phyloP scores from a whole-genome alignment of 2,329 filamentous ascomycete species.

The Penicillium brasilianum region DNA sequence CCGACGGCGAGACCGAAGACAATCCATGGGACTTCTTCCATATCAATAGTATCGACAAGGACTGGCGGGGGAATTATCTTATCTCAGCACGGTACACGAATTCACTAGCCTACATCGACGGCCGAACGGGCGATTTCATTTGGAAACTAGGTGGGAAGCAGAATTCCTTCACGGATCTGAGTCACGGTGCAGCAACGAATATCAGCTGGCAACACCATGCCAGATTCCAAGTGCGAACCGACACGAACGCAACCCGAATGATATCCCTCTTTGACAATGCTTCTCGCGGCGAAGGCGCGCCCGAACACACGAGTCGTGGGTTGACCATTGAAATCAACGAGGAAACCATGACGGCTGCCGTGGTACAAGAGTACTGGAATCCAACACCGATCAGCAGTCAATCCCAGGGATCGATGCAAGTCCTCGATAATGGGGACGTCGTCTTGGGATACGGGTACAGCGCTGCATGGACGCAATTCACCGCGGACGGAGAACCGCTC shows the following conservation, averaged over 20 bases:
- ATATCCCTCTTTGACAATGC: slow-evolving; percentile 52
- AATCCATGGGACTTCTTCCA: slow-evolving; percentile 61
- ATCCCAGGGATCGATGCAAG: slow-evolving; percentile 52
- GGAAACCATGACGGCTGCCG: slow-evolving; percentile 50
- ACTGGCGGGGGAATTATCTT: slow-evolving; percentile 51
- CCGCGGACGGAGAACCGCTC: slow-evolving; percentile 49
- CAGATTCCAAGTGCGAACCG: slow-evolving; percentile 43
- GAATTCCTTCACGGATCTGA: slow-evolving; percentile 51
- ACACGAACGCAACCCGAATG: slow-evolving; percentile 20
- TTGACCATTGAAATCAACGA: slow-evolving; percentile 51
- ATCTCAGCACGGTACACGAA: slow-evolving; percentile 48
- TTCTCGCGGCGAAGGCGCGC: slow-evolving; percentile 29
- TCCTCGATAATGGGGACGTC: slow-evolving; percentile 51
- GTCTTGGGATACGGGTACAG: slow-evolving; percentile 58
- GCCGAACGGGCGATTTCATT: slow-evolving; percentile 52
- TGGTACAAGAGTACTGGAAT: slow-evolving; percentile 50
- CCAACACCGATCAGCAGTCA: slow-evolving; percentile 45
- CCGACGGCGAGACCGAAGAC: slow-evolving; percentile 23
- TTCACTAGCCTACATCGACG: slow-evolving; percentile 50
- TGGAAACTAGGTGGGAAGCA: slow-evolving; percentile 58
- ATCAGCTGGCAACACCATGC: slow-evolving; percentile 61
- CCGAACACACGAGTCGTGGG: slow-evolving; percentile 47
- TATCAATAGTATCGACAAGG: slow-evolving; percentile 60
- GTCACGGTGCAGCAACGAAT: slow-evolving; percentile 50
- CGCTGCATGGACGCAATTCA: slow-evolving; percentile 59